A percentile compares a stretch with the other conserved stretches of the same genome.
Conservation (phyloP, 192 early-diverging fungal genomes). For the Backusella sp. region DNA sequence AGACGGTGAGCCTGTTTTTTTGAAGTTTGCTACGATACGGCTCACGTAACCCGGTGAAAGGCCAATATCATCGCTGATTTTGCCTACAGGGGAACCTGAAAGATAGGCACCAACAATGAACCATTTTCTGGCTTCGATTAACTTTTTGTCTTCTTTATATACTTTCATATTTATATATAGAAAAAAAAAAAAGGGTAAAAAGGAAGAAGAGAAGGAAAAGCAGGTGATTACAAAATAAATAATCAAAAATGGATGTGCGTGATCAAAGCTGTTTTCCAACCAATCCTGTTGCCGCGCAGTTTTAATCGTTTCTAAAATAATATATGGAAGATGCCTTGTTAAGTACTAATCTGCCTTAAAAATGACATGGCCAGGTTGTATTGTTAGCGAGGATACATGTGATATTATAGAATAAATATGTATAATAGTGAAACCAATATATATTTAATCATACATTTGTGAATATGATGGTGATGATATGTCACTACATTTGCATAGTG, state of each 20-base stretch:
- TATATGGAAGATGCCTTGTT: neutral
- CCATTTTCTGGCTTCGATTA: constrained; percentile 2
- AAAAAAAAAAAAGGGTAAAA: neutral
- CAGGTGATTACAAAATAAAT: neutral
- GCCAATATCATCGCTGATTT: neutral
- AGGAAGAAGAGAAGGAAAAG: neutral
- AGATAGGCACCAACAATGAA: constrained; percentile 3
- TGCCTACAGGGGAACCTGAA: neutral
- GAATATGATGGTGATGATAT: too few species aligned
- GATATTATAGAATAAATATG: too few species aligned
- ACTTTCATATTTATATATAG: neutral
- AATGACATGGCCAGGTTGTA: neutral
- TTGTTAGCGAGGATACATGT: too few species aligned
- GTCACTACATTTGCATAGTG: too few species aligned
- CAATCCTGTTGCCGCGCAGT: neutral
- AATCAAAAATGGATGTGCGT: neutral
- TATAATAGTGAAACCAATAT: too few species aligned
- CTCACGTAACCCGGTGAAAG: neutral
- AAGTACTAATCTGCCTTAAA: neutral
- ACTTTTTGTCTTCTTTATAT: neutral
- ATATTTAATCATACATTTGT: too few species aligned
- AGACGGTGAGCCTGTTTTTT: constrained; percentile 10
- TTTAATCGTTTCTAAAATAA: neutral
- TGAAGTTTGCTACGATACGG: neutral
- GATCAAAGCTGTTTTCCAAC: neutral